Percentiles rank a stretch among this genome's conserved stretches.
These are phyloP conservation scores for Xylaria polymorpha DNA, from an alignment of 2,329 filamentous ascomycete genomes.

Conservation along the genomic window DNA sequence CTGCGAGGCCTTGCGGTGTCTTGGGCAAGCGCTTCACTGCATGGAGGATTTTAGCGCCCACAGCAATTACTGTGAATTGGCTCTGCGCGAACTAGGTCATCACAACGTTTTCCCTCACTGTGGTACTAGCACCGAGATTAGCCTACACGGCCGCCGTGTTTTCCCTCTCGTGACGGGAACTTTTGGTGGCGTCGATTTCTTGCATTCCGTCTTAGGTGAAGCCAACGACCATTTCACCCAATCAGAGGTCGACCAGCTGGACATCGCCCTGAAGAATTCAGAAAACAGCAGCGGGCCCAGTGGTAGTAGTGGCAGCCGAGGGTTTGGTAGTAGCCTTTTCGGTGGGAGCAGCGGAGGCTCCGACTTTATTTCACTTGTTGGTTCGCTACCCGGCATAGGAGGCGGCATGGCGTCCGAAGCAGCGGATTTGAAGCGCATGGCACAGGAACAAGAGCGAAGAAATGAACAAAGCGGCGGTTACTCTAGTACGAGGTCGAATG, in stretches of 20 bases:
- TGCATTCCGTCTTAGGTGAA: constrained; percentile 82
- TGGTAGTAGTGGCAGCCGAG: constrained; percentile 53
- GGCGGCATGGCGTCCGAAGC: constrained; percentile 75
- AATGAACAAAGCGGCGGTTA: constrained; percentile 47
- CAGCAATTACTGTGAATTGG: constrained; percentile 85
- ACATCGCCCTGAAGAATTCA: constrained; percentile 77
- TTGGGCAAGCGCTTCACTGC: constrained; percentile 81
- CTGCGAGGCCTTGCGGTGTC: constrained; percentile 80
- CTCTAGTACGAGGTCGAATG: constrained; percentile 57
- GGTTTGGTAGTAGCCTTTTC: constrained; percentile 54
- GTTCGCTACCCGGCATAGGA: constrained; percentile 78
- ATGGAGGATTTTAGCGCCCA: constrained; percentile 84
- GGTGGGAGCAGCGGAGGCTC: constrained; percentile 50
- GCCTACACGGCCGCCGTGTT: constrained; percentile 72
- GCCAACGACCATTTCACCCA: constrained; percentile 87
- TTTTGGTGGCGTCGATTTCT: constrained; percentile 85
- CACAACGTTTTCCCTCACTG: constrained; percentile 78
- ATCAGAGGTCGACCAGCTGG: constrained; percentile 84
- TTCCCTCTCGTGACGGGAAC: constrained; percentile 80
- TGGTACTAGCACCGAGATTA: constrained; percentile 73
- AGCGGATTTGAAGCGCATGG: constrained; percentile 70
- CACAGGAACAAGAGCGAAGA: constrained; percentile 68
- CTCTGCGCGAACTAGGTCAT: constrained; percentile 77
- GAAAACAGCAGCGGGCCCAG: constrained; percentile 59
- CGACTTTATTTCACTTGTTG: constrained; percentile 78